Base-by-base conservation (phyloP, 1,284 basidiomycete genomes). In the Sporisorium sorghi region DNA sequence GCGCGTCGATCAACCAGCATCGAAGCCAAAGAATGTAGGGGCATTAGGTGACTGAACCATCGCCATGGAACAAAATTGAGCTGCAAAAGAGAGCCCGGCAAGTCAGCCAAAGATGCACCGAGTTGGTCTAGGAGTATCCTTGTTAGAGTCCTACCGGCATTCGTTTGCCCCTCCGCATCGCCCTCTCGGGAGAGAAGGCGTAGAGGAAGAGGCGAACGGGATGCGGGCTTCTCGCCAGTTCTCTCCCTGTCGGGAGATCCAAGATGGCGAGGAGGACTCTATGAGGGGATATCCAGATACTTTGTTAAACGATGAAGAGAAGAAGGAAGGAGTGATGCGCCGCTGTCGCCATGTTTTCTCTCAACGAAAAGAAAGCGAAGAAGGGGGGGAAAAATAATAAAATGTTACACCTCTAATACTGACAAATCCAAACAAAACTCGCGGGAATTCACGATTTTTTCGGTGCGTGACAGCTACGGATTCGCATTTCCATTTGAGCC, bases 81-180 rank as follows among this genome's bases (percentile, higher is more conserved):
- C 51, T 43, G 39, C 26, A 33, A 44, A 49, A 39, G n/a, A n/a
- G 43, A 64, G 46, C 61, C 52, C 64, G 71, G 71, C 71, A 73
- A 73, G 71, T 64, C 71, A 68, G 71, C 71, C 71, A 73, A 73
- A 73, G 71, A 73, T 73, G 71, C 71, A 68, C 65, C 71, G 44
- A 47, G 55, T 73, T 73, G 58, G 58, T 73, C 71, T 73, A 53
- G 71, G 71, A 56, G 37, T 64, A 64, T 73, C 71, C 71, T 73
- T 73, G 65, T 68, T 73, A 73, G 64, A 60, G 40, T 67, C 70
- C 70, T 73, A 67, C 70, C 70, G 58, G 42, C 33, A 28, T n/a
- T n/a, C n/a, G 23, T 46, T 40, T 14, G 24, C 17, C 11, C 39
- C 67, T n/a, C n/a, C n/a, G n/a, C 67, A 60, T 70, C 67, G 61